Base-by-base conservation (phyloP, 2,329 filamentous ascomycete genomes). In the Cladosporium phlei region DNA sequence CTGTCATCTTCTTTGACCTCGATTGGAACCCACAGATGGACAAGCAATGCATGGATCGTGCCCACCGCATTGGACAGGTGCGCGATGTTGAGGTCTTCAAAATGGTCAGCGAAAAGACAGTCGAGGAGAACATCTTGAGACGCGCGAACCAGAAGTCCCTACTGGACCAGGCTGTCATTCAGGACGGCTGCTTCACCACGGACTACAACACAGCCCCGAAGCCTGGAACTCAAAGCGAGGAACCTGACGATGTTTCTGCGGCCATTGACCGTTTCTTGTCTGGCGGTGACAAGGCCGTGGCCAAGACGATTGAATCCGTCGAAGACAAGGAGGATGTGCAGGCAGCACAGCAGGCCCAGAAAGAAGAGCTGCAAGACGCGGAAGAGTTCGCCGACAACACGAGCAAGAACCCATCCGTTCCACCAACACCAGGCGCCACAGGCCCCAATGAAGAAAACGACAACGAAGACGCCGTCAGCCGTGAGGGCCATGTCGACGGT, bases 1-100 rank as follows among this genome's bases (percentile, higher is more conserved):
- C 90, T 0, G 93, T 98, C 59, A 96, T 98, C 55, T 98, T 98
- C 67, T 98, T 97, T 68, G 93, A 98, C 61, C 83, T 97, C 50
- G 93, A 98, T 65, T 98, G 94, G 94, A 98, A 98, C 60, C 93
- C 93, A 0, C 93, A 94, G 42, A 98, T 98, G 93, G 93, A 98
- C 72, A 95, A 95, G 67, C 93, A 98, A 67, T 98, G 93, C 60
- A 94, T 98, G 69, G 94, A 98, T 65, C 82, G 93, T 59, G 94
- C 88, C 59, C 93, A 98, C 69, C 88, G 93, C 55, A 98, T 98
- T 56, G 93, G 93, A 2, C 93, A 98, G 67, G 97, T 93, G 1
- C 84, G 93, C 22, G 93, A 98, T 64, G 93, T 98, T 24, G 91
- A 97, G 66, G 97, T 98, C 49, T 98, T 97, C 70, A 88, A 74